phyloP scores from a whole-genome alignment of 2,329 filamentous ascomycete genomes.

The Alternaria dauci region DNA sequence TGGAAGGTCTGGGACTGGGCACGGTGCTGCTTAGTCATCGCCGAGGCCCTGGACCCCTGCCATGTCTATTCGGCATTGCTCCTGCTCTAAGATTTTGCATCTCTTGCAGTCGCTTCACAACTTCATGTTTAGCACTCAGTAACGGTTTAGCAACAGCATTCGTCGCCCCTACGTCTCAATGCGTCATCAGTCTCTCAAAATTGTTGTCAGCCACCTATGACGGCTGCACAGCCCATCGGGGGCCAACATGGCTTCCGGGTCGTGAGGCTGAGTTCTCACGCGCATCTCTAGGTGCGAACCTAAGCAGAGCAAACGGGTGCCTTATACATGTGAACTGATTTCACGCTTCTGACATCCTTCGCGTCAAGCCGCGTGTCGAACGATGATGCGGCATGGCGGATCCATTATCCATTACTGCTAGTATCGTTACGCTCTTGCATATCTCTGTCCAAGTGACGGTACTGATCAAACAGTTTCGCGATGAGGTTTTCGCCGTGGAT shows the following conservation, averaged over 20 bases:
- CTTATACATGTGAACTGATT: background rate
- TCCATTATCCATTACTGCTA: conserved; percentile 30
- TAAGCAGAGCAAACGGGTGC: conserved; percentile 10
- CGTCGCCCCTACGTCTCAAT: background rate
- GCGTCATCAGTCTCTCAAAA: background rate
- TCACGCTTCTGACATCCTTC: background rate
- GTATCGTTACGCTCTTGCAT: conserved; percentile 27
- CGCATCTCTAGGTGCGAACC: background rate
- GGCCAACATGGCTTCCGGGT: conserved; percentile 6
- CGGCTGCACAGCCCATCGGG: background rate
- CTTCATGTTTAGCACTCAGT: background rate
- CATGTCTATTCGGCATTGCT: background rate
- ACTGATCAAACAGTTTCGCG: conserved; percentile 29
- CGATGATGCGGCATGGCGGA: conserved; percentile 21
- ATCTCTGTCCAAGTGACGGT: conserved; percentile 26
- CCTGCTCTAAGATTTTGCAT: background rate
- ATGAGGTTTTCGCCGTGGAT: conserved; percentile 31
- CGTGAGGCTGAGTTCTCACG: conserved; percentile 5
- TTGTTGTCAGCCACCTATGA: background rate
- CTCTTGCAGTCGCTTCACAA: background rate
- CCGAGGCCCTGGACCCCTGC: background rate
- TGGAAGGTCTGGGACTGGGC: background rate
- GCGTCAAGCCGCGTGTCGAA: conserved; percentile 2
- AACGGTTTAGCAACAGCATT: background rate
- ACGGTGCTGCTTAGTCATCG: background rate